Evolutionary conservation across 2,329 filamentous ascomycete genomes (phyloP), one percentile per base, ranked within the genome.

Genomic region (Verticillium isaacii): DNA sequence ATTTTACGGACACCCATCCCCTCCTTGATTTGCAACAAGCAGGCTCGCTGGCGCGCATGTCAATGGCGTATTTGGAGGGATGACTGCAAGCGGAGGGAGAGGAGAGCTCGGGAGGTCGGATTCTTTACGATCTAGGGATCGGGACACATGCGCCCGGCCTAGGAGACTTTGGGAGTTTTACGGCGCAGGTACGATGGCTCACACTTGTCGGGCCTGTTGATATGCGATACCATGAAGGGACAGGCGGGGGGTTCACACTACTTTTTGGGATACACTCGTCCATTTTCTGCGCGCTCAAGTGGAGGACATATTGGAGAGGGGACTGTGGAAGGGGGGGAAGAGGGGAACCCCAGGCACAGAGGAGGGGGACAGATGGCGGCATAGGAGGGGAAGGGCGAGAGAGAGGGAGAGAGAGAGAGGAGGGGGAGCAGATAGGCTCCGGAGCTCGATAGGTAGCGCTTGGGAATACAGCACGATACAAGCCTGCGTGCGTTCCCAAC

Each of bases 221-320:
- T 34, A 56, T 34, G 54, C 57, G 58, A 59, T 59, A 59, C 58
- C 58, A 59, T n/a, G 58, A 55, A 59, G 50, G 58, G 54, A 50
- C 45, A 50, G 45, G 45, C 45, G 19, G 45, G 37, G 19, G 45
- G 37, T 41, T 41, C 37, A 50, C n/a, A 50, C 45, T 50, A 50
- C 45, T 50, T 58, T 58, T 32, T 58, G 57, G 57, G 57, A 58
- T 58, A 58, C 37, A 58, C 57, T 58, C 36, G 57, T 58, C 37
- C 36, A 23, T 50, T 50, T 50, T 50, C 23, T 50, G 17, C 32
- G n/a, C 50, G 57, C 57, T 32, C 19, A 29, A 25, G 37, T 15
- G 36, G 56, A 36, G 37, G 57, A 14, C 55, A 36, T 57, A 19
- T 23, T 19, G 19, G 23, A 57, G 32, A 23, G 29, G 37, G 14